These are phyloP conservation scores for Exsudoporus frostii DNA, from an alignment of 768 basidiomycete genomes.

Conservation along the genomic window DNA sequence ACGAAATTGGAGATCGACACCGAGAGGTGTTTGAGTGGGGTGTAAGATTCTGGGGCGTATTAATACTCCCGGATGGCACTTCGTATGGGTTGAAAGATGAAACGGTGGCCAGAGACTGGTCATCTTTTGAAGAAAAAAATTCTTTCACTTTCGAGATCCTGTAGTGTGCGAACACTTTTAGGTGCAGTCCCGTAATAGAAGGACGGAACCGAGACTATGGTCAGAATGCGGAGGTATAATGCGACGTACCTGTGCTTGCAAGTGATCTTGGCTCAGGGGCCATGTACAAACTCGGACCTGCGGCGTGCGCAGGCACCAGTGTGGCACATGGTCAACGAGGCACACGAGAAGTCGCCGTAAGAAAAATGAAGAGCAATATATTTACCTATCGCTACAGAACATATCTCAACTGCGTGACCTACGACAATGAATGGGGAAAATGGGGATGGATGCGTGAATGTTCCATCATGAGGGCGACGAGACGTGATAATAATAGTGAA, in stretches of 20 bases:
- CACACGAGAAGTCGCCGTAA: background rate
- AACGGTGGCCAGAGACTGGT: conserved; percentile 19
- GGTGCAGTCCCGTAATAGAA: conserved; percentile 2
- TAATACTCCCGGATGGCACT: conserved; percentile 6
- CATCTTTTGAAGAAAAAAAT: conserved; percentile 26
- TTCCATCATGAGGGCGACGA: background rate
- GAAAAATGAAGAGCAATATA: background rate
- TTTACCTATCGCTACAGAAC: background rate
- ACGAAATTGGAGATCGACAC: background rate
- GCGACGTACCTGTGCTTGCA: background rate
- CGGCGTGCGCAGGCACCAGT: background rate
- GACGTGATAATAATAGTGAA: background rate
- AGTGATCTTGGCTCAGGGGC: conserved; percentile 2
- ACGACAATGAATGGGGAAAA: background rate
- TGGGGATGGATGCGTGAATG: background rate
- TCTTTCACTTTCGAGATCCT: conserved; percentile 19
- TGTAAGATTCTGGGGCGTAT: background rate
- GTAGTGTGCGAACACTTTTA: background rate
- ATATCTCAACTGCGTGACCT: background rate
- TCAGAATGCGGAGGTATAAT: background rate
- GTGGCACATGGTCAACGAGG: background rate
- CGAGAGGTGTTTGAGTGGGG: conserved; percentile 1
- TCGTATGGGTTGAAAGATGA: conserved; percentile 2
- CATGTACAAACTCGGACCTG: conserved; percentile 1
- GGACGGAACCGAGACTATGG: background rate